Evolutionary conservation across 2,329 filamentous ascomycete genomes (phyloP), one percentile per base, ranked within the genome.

Genomic region (Zelopaecilomyces penicillatus): DNA sequence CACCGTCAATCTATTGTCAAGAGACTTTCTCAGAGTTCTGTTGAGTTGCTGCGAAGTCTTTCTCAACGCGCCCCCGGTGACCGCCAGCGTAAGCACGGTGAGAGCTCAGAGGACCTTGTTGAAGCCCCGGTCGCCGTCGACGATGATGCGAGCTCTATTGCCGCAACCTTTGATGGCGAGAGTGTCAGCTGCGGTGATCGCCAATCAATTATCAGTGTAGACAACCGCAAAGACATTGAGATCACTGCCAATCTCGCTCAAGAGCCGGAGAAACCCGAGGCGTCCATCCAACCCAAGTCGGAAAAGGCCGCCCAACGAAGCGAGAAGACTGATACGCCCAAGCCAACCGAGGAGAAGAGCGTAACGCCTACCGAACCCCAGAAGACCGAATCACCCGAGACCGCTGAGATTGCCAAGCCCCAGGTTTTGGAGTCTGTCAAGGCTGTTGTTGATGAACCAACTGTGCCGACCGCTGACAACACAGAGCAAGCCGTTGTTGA

Each of bases 131-230:
- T 54, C 57, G 27, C 61, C 60, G 39, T 59, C 2, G 64, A 70
- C 26, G 65, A 69, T 30, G 71, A 75, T 39, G 60, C 61, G 36
- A 71, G 69, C 34, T 83, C 80, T 1, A 54, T 83, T 30, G 74
- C 70, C 29, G 80, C 76, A 5, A 82, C 77, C 0, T 55, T 81
- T 46, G 80, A 82, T 48, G 67, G 69, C 2, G 64, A 75, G 49
- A 76, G 73, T 52, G 53, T 64, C 7, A 64, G 60, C 6, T 65
- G 65, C 31, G 71, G 60, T 3, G 65, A 66, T 27, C 60, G 59
- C 10, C 63, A 55, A 4, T 61, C 61, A 0, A 32, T 60, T 5
- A 30, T 42, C 2, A 50, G 50, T 2, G 53, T 41, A 11, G 54
- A 65, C 26, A 35, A 37, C 1, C 52, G 51, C 1, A 57, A 53